Base-by-base conservation (phyloP, 1,284 basidiomycete species). In the Athelia psychrophila region DNA sequence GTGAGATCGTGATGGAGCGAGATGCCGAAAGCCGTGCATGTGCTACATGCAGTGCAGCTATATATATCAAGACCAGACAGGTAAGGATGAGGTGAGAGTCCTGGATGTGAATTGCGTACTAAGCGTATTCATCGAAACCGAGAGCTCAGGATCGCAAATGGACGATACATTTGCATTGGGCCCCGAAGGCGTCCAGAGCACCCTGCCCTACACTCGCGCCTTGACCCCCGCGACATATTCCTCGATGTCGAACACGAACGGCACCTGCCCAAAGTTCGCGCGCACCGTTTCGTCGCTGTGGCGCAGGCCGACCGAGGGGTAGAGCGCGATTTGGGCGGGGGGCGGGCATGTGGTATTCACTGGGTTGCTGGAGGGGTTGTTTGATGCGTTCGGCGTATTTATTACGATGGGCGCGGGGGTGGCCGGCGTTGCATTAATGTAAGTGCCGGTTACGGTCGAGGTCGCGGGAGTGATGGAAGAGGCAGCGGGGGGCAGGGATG, bases 231-330 rank as follows among this genome's bases (percentile, higher is more conserved):
- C 79, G 24, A 90, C 87, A 62, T 93, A 82, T 50, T 84, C 80
- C 52, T 91, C 87, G 63, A 98, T 95, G 66, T 95, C 93, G 66
- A 84, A 97, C 60, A 75, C 78, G 80, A 97, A 98, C 1, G 85
- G 79, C 16, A 86, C 82, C 54, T 89, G 86, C 6, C 91, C 91
- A 66, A 97, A 95, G 71, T 97, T 96, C 62, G 86, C 86, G 45
- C 83, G 81, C 44, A 94, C 72, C 19, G 79, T 73, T 66, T 95
- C 92, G 36, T 80, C 75, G 2, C 76, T 72, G 58, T 93, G 87
- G 49, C 91, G 88, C 53, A 98, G 75, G 10, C 94, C 95, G 49
- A 96, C 79, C 16, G 90, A 84, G 3, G 95, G 93, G 64, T 87
- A 93, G 23, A 96, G 63, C 19, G 84, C 79, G 50, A 71, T 30